Base-by-base conservation (phyloP, 106 monocot genomes). In the Dendrobium huoshanense region DNA sequence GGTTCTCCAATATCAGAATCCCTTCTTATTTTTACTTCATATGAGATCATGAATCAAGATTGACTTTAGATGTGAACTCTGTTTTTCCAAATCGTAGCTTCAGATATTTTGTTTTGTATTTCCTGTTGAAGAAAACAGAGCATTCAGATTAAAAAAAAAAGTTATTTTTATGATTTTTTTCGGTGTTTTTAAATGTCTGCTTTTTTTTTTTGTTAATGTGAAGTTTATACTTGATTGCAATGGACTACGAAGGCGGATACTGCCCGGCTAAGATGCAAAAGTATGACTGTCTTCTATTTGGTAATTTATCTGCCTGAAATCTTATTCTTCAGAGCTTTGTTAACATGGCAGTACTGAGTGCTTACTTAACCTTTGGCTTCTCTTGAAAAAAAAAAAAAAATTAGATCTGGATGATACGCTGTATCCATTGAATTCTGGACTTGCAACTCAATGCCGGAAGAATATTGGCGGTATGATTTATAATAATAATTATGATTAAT, bases 391-490 rank as follows among this genome's bases (percentile, higher is more conserved):
- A 37, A 37, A 37, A 37, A 37, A 37, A 37, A 10, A 55, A 33
- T 31, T 77, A 96, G 96, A 96, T 84, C 90, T 96, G 18, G 96
- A 96, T 77, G 96, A 96, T 78, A 94, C 96, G 8, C 82, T 96
- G 41, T 96, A 96, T 45, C 94, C 96, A 18, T 54, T 90, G 67
- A 96, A 87, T 77, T 85, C 90, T 65, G 94, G 96, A 49, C 67
- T 96, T 43, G 87, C 90, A 55, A 27, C 84, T 5, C 84, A 82
- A 54, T 90, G 90, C 73, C 61, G 70, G 25, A 92, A 92, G 64
- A 96, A 96, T 44, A 96, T 96, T 49, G 80, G 58, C 82, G 94
- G 96, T 96, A 91, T 43, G 16, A n/a, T n/a, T 8, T 72, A 73
- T 77, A 7, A 11, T 41, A 9, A 44, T 22, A 5, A n/a, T 22